phyloP scores from a whole-genome alignment of 202 grass and related monocot genomes.

The Dendrocalamus latiflorus region DNA sequence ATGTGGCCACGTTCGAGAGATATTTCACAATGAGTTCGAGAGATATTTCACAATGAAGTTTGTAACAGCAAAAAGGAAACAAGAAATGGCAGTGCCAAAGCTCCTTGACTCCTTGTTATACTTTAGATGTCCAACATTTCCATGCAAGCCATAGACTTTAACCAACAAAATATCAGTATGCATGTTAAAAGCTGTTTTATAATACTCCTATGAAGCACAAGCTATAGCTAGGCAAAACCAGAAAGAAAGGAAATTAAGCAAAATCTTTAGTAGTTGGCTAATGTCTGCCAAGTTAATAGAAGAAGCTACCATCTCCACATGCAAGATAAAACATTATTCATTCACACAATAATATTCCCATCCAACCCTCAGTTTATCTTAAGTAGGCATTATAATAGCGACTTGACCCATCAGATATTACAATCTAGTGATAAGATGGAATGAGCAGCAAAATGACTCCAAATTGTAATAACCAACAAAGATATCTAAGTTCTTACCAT shows the following conservation, averaged over 20 bases:
- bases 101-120: background rate
- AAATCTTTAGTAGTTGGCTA: background rate
- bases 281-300: background rate
- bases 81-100: background rate
- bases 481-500: constrained; percentile 50
- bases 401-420: background rate
- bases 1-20: background rate
- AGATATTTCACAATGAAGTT: background rate
- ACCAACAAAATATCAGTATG: background rate
- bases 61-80: background rate
- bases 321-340: background rate
- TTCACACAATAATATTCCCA: background rate
- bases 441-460: background rate
- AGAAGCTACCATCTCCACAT: background rate
- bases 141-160: background rate
- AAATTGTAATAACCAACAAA: background rate
- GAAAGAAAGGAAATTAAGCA: background rate
- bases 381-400: background rate
- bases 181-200: background rate
- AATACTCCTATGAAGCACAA: background rate
- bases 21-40: constrained; percentile 7
- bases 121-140: background rate
- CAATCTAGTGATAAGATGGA: background rate
- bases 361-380: background rate
- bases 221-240: background rate